Percentiles rank a stretch among this genome's conserved stretches.
Conservation (phyloP, 176 grass and related monocot species). For the Elymus sibiricus region DNA sequence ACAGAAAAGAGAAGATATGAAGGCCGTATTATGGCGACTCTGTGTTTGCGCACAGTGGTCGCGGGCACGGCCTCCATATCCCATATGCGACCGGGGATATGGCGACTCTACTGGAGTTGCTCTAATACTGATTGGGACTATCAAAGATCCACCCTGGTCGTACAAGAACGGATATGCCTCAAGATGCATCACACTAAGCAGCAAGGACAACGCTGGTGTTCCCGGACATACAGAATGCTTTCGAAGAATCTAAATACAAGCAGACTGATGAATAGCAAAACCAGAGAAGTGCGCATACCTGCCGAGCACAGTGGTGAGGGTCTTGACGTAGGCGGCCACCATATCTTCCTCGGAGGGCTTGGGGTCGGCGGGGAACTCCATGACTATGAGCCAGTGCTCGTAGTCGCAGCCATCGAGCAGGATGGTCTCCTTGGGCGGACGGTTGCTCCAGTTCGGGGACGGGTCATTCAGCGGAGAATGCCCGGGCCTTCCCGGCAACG, state of each 20-base stretch:
- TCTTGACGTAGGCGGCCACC: slow-evolving; percentile 78
- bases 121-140: not conserved
- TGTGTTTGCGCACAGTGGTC: too few species aligned
- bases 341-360: slow-evolving; percentile 84
- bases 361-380: slow-evolving; percentile 72
- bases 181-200: not conserved
- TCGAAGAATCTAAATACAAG: not conserved
- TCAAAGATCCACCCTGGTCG: not conserved
- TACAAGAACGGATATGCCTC: not conserved
- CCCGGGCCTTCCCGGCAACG: slow-evolving; percentile 50
- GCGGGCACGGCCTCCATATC: too few species aligned
- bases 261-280: not conserved
- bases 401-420: slow-evolving; percentile 95
- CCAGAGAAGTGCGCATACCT: slow-evolving; percentile 35
- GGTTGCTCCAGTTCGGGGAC: slow-evolving; percentile 94
- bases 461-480: slow-evolving; percentile 76
- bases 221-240: not conserved
- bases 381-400: slow-evolving; percentile 95
- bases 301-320: slow-evolving; percentile 61
- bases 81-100: too few species aligned
- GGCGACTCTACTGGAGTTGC: too few species aligned
- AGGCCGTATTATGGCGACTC: too few species aligned
- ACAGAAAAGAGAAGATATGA: too few species aligned
- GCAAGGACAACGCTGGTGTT: not conserved
- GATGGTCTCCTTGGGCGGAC: slow-evolving; percentile 91